A percentile compares a stretch with the other conserved stretches of the same genome.
phyloP scores from a whole-genome alignment of 192 early-diverging fungal genomes.

The Geranomyces variabilis region DNA sequence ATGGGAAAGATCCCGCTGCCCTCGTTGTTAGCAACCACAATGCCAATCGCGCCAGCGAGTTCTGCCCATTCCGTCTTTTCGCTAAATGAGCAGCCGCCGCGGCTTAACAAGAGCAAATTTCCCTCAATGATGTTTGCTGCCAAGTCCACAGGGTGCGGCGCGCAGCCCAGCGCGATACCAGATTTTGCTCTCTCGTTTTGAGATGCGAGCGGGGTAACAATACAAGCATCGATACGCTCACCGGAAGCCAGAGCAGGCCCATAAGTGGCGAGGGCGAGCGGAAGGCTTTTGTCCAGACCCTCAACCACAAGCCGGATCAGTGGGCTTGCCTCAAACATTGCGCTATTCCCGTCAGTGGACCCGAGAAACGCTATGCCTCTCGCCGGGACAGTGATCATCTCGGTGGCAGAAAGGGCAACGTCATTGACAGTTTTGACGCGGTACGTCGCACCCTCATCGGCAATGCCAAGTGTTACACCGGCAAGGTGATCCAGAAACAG shows the following conservation, averaged over 20 bases:
- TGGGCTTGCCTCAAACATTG: neutral
- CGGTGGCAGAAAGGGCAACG: neutral
- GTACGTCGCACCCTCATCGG: neutral
- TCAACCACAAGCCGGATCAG: neutral
- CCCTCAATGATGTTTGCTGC: neutral
- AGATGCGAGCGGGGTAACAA: slow-evolving; percentile 4
- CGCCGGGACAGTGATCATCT: neutral
- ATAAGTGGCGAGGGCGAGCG: slow-evolving; percentile 6
- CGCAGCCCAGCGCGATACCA: slow-evolving; percentile 10
- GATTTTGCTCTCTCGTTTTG: neutral
- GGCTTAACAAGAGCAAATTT: slow-evolving; percentile 37
- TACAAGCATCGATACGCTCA: neutral
- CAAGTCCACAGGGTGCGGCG: slow-evolving; percentile 7
- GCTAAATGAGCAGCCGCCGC: slow-evolving; percentile 48
- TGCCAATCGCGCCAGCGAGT: slow-evolving; percentile 42
- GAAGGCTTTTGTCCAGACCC: neutral
- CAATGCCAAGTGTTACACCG: slow-evolving; percentile 1
- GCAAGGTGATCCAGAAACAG: slow-evolving; percentile 29
- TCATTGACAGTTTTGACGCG: slow-evolving; percentile 5
- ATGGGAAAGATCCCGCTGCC: slow-evolving; percentile 34
- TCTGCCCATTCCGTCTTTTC: slow-evolving; percentile 43
- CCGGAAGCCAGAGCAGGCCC: neutral
- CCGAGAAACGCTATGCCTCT: slow-evolving; percentile 1
- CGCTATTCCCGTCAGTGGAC: neutral
- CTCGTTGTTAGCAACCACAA: slow-evolving; percentile 38